These are phyloP conservation scores for Phialophora chinensis DNA, from an alignment of 2,329 filamentous ascomycete genomes.

Conservation along the genomic window DNA sequence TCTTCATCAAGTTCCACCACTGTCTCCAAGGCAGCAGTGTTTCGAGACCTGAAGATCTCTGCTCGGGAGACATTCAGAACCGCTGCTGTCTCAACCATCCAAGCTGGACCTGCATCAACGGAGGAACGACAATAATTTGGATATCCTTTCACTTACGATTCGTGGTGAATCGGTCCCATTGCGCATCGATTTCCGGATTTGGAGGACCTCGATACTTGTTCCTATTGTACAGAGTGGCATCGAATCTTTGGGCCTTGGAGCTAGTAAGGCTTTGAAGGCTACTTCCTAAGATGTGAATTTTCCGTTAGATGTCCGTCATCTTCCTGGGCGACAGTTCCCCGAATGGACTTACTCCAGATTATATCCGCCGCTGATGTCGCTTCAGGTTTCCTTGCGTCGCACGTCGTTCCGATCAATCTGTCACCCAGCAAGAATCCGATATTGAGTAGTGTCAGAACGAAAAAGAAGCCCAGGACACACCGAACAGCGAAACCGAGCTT, in stretches of 20 bases:
- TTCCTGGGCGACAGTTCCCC: not conserved
- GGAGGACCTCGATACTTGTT: constrained; percentile 10
- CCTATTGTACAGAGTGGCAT: constrained; percentile 2
- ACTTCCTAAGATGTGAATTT: not conserved
- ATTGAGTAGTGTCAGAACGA: constrained; percentile 9
- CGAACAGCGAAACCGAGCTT: constrained; percentile 3
- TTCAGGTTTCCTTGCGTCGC: not conserved
- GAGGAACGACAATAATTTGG: no score
- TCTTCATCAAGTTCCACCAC: constrained; percentile 1
- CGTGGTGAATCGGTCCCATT: constrained; percentile 9
- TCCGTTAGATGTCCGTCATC: not conserved
- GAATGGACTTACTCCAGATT: constrained; percentile 8
- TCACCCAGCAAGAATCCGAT: constrained; percentile 10
- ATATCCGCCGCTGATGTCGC: not conserved
- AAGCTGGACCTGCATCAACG: constrained; percentile 1
- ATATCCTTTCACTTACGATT: constrained; percentile 2
- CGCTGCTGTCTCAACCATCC: constrained; percentile 8
- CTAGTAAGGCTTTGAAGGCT: constrained; percentile 1
- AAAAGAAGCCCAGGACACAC: constrained; percentile 4
- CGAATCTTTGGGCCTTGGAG: constrained; percentile 1
- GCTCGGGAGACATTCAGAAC: constrained; percentile 1
- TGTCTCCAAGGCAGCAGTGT: constrained; percentile 7
- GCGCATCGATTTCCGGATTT: constrained; percentile 6
- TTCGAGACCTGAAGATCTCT: constrained; percentile 9
- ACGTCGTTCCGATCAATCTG: constrained; percentile 4